Evolutionary conservation across 305 asterid genomes (phyloP).

Genomic region (Solanum hybrid): DNA sequence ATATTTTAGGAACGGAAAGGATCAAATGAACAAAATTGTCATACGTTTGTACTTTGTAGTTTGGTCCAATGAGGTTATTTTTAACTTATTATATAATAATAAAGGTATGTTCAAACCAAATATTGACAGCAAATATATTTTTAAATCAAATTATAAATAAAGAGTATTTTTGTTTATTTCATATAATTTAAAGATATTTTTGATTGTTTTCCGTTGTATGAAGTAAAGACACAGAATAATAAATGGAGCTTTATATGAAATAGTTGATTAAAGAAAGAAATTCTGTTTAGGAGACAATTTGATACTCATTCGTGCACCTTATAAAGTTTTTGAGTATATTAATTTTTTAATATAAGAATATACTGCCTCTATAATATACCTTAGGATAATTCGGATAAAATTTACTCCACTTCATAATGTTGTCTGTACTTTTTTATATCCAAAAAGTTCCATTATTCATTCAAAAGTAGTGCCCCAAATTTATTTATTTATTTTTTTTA

Average conservation of each 20-base stretch:
- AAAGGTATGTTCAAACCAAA: too few species aligned
- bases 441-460: neutral
- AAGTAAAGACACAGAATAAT: neutral
- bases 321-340: neutral
- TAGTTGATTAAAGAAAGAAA: neutral
- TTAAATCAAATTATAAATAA: neutral
- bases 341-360: neutral
- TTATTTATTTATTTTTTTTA: too few species aligned
- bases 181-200: too few species aligned
- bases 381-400: neutral
- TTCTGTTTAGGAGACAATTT: neutral
- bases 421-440: neutral
- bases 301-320: neutral
- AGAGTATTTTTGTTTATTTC: neutral
- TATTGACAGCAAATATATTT: neutral
- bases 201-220: neutral
- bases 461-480: neutral
- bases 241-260: neutral
- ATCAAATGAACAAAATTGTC: too few species aligned
- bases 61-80: neutral
- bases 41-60: too few species aligned
- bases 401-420: neutral
- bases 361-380: neutral
- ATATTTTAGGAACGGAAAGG: neutral
- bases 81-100: too few species aligned